A percentile compares a stretch with the other conserved stretches of the same genome.
Evolutionary conservation across 164 flowering plant species (phyloP).

Genomic region (Litsea cubeba): DNA sequence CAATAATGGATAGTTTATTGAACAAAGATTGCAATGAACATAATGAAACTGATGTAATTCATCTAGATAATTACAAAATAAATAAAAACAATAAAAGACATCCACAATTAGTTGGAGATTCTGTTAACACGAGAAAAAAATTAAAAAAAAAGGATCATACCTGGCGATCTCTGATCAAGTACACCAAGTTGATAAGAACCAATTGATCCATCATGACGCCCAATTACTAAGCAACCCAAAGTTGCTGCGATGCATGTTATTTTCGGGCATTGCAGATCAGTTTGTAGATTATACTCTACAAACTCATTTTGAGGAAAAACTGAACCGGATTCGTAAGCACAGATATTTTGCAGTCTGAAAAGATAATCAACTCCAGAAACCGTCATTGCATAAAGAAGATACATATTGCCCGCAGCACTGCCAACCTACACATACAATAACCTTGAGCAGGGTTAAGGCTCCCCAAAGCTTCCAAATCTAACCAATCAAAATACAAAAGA

Average conservation of each 20-base stretch:
- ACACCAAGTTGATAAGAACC: slow-evolving; percentile 48
- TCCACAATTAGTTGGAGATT: neutral
- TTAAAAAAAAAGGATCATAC: slow-evolving; percentile 27
- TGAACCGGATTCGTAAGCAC: slow-evolving; percentile 40
- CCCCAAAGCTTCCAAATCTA: neutral
- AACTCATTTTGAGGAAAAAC: slow-evolving; percentile 38
- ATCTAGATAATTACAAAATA: neutral
- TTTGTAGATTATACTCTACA: slow-evolving; percentile 33
- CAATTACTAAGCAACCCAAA: slow-evolving; percentile 51
- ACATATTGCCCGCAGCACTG: slow-evolving; percentile 14
- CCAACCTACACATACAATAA: slow-evolving; percentile 27
- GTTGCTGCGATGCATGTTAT: slow-evolving; percentile 55
- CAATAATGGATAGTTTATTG: neutral
- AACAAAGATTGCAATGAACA: neutral
- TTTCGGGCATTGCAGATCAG: slow-evolving; percentile 23
- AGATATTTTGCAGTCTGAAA: slow-evolving; percentile 32
- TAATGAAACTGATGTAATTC: neutral
- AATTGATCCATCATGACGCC: slow-evolving; percentile 67
- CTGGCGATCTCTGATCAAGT: slow-evolving; percentile 44
- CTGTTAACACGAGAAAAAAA: neutral
- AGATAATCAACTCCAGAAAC: slow-evolving; percentile 63
- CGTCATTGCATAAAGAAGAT: slow-evolving; percentile 52
- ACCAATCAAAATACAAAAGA: neutral
- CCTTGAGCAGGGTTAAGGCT: too few species aligned
- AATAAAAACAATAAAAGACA: neutral